phyloP scores from a whole-genome alignment of 176 grass and related monocot species.

The Alloteropsis semialata region DNA sequence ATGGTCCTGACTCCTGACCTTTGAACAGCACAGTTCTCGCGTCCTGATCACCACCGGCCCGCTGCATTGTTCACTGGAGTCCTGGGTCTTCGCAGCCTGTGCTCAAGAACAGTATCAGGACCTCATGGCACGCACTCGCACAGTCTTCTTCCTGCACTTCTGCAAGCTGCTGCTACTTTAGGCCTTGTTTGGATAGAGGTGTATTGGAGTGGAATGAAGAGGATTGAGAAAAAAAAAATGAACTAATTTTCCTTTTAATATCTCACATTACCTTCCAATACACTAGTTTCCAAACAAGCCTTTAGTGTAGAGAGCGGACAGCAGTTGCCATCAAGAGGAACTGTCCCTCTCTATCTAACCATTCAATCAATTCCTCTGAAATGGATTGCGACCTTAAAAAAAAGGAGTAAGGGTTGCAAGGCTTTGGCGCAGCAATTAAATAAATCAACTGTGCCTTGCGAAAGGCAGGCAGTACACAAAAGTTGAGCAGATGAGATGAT shows the following conservation, averaged over 20 bases:
- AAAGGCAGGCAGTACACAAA: not conserved
- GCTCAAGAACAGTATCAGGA: not conserved
- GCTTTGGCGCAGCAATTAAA: not conserved
- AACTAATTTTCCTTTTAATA: no score
- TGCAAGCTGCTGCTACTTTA: not conserved
- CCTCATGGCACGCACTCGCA: not conserved
- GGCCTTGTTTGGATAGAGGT: no score
- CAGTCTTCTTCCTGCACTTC: not conserved
- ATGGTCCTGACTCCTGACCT: not conserved
- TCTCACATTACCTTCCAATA: no score
- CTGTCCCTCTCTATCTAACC: conserved; percentile 16
- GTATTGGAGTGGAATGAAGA: no score
- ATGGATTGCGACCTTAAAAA: not conserved
- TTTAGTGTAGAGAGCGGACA: conserved; percentile 19
- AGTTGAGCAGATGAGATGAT: not conserved
- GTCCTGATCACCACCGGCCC: not conserved
- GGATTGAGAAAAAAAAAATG: no score
- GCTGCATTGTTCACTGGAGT: not conserved
- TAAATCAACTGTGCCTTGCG: not conserved
- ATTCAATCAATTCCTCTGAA: not conserved
- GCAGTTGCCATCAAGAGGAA: conserved; percentile 33
- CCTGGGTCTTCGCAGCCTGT: not conserved
- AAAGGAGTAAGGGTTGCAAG: not conserved
- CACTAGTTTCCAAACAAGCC: no score
- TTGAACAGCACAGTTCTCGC: not conserved